Evolutionary conservation across 176 grass and related monocot genomes (phyloP).

Genomic region (Aegilops speltoides): DNA sequence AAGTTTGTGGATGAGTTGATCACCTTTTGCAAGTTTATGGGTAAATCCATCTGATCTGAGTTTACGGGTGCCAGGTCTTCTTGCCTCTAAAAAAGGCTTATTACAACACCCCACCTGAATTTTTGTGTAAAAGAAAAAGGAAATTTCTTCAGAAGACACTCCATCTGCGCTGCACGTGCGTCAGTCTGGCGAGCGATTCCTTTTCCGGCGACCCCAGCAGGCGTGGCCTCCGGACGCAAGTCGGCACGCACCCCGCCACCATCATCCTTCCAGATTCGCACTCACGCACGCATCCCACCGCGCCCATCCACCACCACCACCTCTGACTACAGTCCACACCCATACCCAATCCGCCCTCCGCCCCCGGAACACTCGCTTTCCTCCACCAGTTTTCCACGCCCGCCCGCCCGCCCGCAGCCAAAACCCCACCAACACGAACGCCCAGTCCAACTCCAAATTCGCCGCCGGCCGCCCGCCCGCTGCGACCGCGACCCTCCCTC

Average conservation of each 20-base stretch:
- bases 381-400: background rate
- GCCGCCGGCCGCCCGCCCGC: background rate
- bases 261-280: background rate
- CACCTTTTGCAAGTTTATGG: too few relatives aligned
- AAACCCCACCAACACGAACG: background rate
- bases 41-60: too few relatives aligned
- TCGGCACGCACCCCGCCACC: too few relatives aligned
- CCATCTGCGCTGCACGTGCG: too few relatives aligned
- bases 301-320: background rate
- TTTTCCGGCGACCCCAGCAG: background rate
- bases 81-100: too few relatives aligned
- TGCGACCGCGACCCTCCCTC: background rate
- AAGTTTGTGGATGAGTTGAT: too few relatives aligned
- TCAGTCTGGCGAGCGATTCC: too few relatives aligned
- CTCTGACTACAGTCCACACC: background rate
- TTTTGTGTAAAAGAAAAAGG: too few relatives aligned
- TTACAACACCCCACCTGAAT: too few relatives aligned
- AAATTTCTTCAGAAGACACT: too few relatives aligned
- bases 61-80: too few relatives aligned
- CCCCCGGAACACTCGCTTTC: conserved; percentile 1
- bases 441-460: background rate
- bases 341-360: background rate
- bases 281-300: background rate
- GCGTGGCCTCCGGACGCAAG: background rate
- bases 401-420: background rate